Base-by-base conservation (phyloP, 2,329 filamentous ascomycete species). In the Aphanoascus verrucosus region DNA sequence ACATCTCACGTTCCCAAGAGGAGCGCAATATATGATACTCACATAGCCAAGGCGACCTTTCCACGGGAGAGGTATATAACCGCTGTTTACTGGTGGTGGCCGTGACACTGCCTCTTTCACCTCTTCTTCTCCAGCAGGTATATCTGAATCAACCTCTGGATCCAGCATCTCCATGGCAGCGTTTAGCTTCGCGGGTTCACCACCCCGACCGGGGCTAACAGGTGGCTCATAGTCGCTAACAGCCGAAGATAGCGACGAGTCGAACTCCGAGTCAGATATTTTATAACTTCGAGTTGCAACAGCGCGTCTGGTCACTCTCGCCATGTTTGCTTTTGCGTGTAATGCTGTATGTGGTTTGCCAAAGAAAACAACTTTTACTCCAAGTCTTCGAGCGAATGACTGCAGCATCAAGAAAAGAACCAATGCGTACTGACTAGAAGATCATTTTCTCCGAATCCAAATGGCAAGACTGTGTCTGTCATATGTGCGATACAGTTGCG, bases 31-130 rank as follows among this genome's bases (percentile, higher is more conserved):
- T 69, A 23, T 6, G 1, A 31, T 28, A 45, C 83, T 72, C 68
- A 91, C 88, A 77, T 94, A 96, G 55, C 90, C 90, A 57, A 96
- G 67, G 28, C 90, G 79, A 0, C 91, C 91, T 69, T 84, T 88
- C 90, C 90, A 96, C 0, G 90, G 91, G 19, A 96, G 68, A 20
- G 91, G 91, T 17, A 96, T 74, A 62, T 84, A 87, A 58, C 80
- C 80, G 64, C 88, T 95, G 63, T 96, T 86, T 14, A 94, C 82
- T 0, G 89, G 81, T 5, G 88, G 88, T 11, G 84, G 79, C 53
- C 88, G 75, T 7, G 77, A 74, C 20, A 78, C 62, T 17, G 81
- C 80, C 60, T 77, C 75, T 58, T 79, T 74, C 48, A 83, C 68
- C 60, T 83, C 80, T 60, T 79, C 76, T 40, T 77, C 73, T 20